phyloP scores from a whole-genome alignment of 768 basidiomycete species.

The Rhodotorula babjevae region DNA sequence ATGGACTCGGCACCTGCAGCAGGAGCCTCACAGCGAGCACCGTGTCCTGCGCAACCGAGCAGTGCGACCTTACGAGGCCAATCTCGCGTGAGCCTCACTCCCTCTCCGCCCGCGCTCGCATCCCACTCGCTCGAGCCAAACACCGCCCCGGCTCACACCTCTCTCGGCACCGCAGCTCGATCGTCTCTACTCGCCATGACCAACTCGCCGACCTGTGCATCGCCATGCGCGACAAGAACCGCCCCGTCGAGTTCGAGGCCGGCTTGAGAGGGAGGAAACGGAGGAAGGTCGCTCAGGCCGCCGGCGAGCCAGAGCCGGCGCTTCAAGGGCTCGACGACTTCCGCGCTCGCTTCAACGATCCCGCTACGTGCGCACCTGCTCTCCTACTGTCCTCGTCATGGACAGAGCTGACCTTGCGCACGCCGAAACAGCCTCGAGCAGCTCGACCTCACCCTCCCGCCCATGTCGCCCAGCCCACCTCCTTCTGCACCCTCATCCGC shows the following conservation, averaged over 20 bases:
- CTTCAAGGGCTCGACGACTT: constrained; percentile 14
- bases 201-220: constrained; percentile 24
- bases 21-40: neutral
- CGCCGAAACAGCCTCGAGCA: constrained; percentile 8
- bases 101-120: neutral
- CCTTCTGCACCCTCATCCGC: neutral
- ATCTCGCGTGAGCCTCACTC: constrained; percentile 2
- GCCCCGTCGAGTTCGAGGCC: constrained; percentile 14
- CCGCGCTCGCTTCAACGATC: neutral
- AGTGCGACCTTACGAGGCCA: constrained; percentile 15
- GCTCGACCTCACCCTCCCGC: constrained; percentile 26
- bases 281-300: neutral
- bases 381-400: neutral
- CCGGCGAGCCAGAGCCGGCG: neutral
- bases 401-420: too few species aligned
- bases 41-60: neutral
- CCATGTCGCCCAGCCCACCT: constrained; percentile 17
- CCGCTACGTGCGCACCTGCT: neutral
- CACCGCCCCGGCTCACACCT: neutral
- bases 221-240: constrained; percentile 26
- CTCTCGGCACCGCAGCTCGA: neutral
- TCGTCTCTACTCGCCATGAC: neutral
- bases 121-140: neutral
- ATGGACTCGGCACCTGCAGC: neutral
- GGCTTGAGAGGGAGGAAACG: constrained; percentile 20